These are phyloP conservation scores for Tolypocladium nubicola DNA, from an alignment of 2,329 filamentous ascomycete species.

Conservation along the genomic window DNA sequence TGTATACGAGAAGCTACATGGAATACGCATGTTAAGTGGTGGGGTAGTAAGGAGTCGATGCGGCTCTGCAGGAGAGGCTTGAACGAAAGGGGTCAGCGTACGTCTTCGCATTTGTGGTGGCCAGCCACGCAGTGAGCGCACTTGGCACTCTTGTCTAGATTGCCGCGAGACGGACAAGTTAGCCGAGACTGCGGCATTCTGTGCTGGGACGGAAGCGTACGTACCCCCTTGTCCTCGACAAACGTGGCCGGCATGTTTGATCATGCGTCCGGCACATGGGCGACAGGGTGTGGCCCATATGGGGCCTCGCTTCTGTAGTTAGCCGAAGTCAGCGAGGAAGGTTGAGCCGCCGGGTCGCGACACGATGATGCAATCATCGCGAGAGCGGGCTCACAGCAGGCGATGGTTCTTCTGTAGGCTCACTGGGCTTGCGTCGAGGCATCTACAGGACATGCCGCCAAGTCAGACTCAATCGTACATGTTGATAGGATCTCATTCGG, in stretches of 20 bases:
- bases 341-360: too few species aligned
- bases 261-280: background rate
- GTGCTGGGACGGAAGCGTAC: background rate
- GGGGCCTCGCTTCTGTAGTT: background rate
- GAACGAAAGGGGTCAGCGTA: background rate
- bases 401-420: background rate
- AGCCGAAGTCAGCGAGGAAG: background rate
- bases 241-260: background rate
- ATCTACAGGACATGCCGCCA: background rate
- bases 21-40: background rate
- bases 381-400: background rate
- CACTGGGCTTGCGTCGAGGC: background rate
- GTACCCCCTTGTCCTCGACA: background rate
- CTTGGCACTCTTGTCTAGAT: background rate
- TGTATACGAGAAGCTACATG: background rate
- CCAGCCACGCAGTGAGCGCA: background rate
- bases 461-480: background rate
- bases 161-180: background rate
- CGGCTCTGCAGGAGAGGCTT: background rate
- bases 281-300: background rate
- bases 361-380: background rate
- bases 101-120: background rate
- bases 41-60: background rate
- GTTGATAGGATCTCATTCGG: background rate
- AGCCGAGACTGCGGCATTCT: too few species aligned